A percentile compares a stretch with the other conserved stretches of the same genome.
Evolutionary conservation across 345 rosid species (phyloP).

Genomic region (Ceriops zippeliana): DNA sequence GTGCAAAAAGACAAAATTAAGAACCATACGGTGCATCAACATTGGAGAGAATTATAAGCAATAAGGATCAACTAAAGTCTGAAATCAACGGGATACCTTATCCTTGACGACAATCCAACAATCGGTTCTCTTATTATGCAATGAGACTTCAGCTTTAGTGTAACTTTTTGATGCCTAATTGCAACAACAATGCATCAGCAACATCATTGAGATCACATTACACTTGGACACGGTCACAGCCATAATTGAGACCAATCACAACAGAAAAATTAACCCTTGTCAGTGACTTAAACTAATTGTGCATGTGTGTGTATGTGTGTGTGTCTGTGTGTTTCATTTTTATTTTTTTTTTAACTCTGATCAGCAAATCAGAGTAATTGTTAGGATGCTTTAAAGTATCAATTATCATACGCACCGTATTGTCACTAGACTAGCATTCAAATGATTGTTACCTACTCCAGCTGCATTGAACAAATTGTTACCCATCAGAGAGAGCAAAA

Average conservation of each 20-base stretch:
- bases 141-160: constrained; percentile 48
- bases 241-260: background rate
- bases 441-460: constrained; percentile 3
- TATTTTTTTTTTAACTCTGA: too few relatives aligned
- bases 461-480: constrained; percentile 19
- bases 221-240: background rate
- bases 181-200: background rate
- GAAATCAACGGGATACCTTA: constrained; percentile 38
- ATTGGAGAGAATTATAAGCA: background rate
- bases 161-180: constrained; percentile 15
- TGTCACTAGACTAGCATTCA: background rate
- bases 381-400: background rate
- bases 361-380: too few relatives aligned
- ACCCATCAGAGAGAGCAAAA: constrained; percentile 5
- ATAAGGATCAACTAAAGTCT: background rate
- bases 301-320: too few relatives aligned
- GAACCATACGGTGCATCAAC: background rate
- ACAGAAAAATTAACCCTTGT: background rate
- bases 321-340: too few relatives aligned
- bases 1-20: background rate
- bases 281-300: too few relatives aligned
- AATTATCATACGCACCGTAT: constrained; percentile 16
- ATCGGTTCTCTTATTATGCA: constrained; percentile 72
- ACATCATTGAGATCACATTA: background rate
- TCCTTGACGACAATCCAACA: constrained; percentile 89